Conservation (phyloP, 1,284 basidiomycete genomes). For the Coniferiporia weirii region DNA sequence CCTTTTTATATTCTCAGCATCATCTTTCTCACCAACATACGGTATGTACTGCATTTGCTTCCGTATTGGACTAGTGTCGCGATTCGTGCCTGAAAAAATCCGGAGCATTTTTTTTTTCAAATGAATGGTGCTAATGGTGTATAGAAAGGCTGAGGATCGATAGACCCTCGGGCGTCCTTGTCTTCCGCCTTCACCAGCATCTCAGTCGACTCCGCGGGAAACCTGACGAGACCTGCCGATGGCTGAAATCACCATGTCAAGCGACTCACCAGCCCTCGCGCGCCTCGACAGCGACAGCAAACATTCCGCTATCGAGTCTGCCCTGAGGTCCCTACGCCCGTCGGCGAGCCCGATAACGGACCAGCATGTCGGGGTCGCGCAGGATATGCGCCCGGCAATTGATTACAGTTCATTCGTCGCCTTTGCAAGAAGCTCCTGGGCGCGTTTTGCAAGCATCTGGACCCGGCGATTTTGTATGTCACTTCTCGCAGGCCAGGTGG, state of each 20-base stretch:
- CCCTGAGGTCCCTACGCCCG: conserved; percentile 1
- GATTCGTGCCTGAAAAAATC: background rate
- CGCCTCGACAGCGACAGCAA: conserved; percentile 1
- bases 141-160: background rate
- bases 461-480: conserved; percentile 65
- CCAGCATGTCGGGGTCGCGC: background rate
- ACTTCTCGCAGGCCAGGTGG: conserved; percentile 71
- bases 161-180: conserved; percentile 10
- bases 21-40: too few species aligned
- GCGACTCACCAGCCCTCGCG: background rate
- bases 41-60: too few species aligned
- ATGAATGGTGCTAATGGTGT: background rate
- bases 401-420: conserved; percentile 52
- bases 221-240: conserved; percentile 11
- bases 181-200: conserved; percentile 15
- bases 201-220: background rate
- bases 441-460: conserved; percentile 67
- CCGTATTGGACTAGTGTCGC: too few species aligned
- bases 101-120: background rate
- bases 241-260: conserved; percentile 3
- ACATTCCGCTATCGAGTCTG: conserved; percentile 4
- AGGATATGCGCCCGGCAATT: conserved; percentile 42
- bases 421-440: conserved; percentile 46
- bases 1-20: too few species aligned
- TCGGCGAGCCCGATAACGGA: background rate